Evolutionary conservation across 345 rosid species (phyloP), one percentile per base, ranked within the genome.

Genomic region (Hibiscus tridactylites): DNA sequence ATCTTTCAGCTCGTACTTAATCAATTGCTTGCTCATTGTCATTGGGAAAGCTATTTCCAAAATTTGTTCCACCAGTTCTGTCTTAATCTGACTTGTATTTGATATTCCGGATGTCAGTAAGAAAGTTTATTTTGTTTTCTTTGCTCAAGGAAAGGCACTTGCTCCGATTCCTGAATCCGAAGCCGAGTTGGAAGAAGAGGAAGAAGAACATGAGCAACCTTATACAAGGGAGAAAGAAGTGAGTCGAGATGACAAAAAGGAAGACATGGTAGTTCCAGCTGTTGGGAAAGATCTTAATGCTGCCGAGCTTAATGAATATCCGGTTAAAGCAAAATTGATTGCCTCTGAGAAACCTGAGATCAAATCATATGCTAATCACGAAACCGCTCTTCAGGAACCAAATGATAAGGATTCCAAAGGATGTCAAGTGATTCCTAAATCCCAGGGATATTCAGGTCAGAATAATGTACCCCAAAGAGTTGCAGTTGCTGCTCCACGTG

Each of bases 141-240:
- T 68, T 84, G 87, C 85, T 86, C 57, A 88, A 91, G 96, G 90
- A 87, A 87, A 93, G 98, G 85, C 93, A 26, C 93, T 93, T 81
- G 87, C 96, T 88, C 89, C 97, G 64, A 93, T 93, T 82, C 96
- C 96, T 44, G 98, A 93, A 72, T 87, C 91, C 4, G 98, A 94
- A 73, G 85, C 82, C 29, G 97, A 94, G 85, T 71, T 86, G 24
- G 98, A 90, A 78, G 91, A 88, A 75, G 98, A 85, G 28, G 92
- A 76, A 62, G 62, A n/a, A 61, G 83, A 70, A 65, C n/a, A 50
- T 5, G n/a, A 57, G 71, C 59, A 29, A 29, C 49, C 6, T 6
- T 56, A 12, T 54, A 46, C 61, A 57, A 49, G 26, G 2, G 68
- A 65, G 66, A 79, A 68, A 64, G 74, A 72, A 9, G 74, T 53